phyloP scores from a whole-genome alignment of 164 flowering plant species.

The Stephania japonica region DNA sequence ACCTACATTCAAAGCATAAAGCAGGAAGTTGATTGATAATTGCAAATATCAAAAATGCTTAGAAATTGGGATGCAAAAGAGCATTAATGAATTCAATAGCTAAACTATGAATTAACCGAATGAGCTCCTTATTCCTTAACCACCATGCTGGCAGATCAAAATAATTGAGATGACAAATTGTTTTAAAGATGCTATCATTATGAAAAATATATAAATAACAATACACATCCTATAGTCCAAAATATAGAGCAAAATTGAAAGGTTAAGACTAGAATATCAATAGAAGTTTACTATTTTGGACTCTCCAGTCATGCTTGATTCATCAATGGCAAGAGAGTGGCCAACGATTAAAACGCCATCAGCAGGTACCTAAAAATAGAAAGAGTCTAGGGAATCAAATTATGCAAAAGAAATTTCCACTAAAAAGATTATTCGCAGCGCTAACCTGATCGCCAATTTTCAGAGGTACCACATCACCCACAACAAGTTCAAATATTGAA shows the following conservation, averaged over 20 bases:
- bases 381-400: not conserved
- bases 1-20: not conserved
- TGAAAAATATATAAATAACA: too few relatives aligned
- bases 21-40: not conserved
- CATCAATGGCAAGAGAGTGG: conserved; percentile 93
- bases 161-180: not conserved
- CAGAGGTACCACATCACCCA: conserved; percentile 90
- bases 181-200: not conserved
- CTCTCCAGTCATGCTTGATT: conserved; percentile 99
- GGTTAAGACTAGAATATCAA: not conserved
- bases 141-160: not conserved
- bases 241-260: too few relatives aligned
- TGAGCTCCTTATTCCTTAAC: not conserved
- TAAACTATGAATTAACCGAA: not conserved
- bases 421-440: not conserved
- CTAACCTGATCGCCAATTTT: conserved; percentile 92
- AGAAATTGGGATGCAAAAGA: not conserved
- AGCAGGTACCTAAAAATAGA: conserved; percentile 64
- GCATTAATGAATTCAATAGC: not conserved
- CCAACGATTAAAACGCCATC: conserved; percentile 81
- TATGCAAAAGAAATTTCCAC: not conserved
- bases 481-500: conserved; percentile 93
- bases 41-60: not conserved
- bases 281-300: conserved; percentile 73
- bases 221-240: too few relatives aligned